Evolutionary conservation across 2,329 filamentous ascomycete species (phyloP), one percentile per base, ranked within the genome.

Genomic region (Botrytis elliptica): DNA sequence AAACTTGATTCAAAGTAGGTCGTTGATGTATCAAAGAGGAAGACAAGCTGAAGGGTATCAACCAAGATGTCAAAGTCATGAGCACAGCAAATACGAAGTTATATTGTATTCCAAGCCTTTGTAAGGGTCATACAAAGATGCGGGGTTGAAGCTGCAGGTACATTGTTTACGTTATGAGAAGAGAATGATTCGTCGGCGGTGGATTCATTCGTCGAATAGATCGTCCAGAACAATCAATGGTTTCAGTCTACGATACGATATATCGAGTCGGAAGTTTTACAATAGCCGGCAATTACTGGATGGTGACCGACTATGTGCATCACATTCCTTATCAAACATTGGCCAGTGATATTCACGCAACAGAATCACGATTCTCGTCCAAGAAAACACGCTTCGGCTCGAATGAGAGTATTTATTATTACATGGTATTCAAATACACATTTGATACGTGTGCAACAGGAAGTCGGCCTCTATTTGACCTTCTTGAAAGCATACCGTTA

Each of bases 141-240:
- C 72, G 72, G 72, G 72, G 72, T 72, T 64, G 44, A 38, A 63
- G 71, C 65, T 70, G 65, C 65, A 70, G 65, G 65, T 52, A 63
- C 65, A 52, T 33, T 33, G 42, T 52, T 62, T 64, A 52, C 60
- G 59, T 66, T 71, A 33, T 42, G 3, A 33, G 66, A 62, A 38
- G 9, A 57, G 25, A 42, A 57, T 42, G 49, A 57, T 57, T 57
- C 66, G 49, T n/a, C 38, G 66, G 25, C 16, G 18, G 38, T 5
- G 25, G 25, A 68, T n/a, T 57, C 22, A 55, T n/a, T 57, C 29
- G n/a, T 29, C 40, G 14, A 29, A 29, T n/a, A 8, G 38, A 40
- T 14, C n/a, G 40, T 36, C 42, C 46, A 8, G 22, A 9, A 9
- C 22, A 66, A 52, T 40, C 22, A 52, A 40, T 20, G 44, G 3